Evolutionary conservation across 306 rosid genomes (phyloP).

Genomic region (Vigna unguiculata): DNA sequence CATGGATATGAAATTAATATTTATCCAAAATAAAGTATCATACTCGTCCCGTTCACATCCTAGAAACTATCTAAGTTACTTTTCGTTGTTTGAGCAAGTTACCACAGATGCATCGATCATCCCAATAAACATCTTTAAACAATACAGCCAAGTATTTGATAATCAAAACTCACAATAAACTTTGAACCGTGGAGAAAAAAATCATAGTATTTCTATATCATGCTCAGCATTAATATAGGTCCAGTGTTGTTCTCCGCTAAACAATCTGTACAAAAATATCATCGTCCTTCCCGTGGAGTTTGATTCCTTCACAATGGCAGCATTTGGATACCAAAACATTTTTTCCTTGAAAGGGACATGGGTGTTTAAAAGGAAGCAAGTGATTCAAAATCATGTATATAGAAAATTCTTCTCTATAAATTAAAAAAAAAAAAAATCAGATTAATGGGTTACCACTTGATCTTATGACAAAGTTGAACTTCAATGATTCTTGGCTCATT

Average conservation of each 20-base stretch:
- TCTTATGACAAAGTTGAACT: slow-evolving; percentile 42
- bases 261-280: slow-evolving; percentile 25
- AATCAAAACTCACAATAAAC: neutral
- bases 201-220: neutral
- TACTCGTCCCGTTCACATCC: too few species aligned
- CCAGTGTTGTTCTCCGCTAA: neutral
- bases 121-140: too few species aligned
- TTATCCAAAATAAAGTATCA: too few species aligned
- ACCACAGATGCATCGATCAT: too few species aligned
- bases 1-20: too few species aligned
- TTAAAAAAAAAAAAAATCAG: slow-evolving; percentile 58
- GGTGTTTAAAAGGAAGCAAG: neutral
- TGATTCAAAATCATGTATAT: slow-evolving; percentile 18
- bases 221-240: slow-evolving; percentile 26
- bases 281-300: neutral
- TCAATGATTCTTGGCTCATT: slow-evolving; percentile 22
- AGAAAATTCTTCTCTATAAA: slow-evolving; percentile 50
- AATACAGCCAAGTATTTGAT: too few species aligned
- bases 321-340: neutral
- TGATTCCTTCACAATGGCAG: slow-evolving; percentile 5
- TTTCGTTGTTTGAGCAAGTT: too few species aligned
- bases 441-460: slow-evolving; percentile 61
- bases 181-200: neutral
- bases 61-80: too few species aligned
- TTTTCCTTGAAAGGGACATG: neutral